Base-by-base conservation (phyloP, 2,329 filamentous ascomycete genomes). In the Geosmithia flava region DNA sequence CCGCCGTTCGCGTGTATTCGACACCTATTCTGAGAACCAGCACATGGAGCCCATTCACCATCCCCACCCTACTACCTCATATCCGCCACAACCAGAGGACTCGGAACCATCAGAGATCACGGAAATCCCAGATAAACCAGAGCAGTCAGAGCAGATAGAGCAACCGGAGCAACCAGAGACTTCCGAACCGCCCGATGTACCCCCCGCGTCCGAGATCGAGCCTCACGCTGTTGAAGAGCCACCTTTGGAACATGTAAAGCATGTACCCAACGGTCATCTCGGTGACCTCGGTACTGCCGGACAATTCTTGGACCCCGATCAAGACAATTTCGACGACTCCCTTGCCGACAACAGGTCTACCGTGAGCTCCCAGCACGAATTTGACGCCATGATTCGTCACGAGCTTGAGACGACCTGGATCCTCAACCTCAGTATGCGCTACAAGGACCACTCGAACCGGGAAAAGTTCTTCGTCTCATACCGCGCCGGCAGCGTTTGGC, bases 381-480 rank as follows among this genome's bases (percentile, higher is more conserved):
- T 44, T 72, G 52, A 71, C 74, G 3, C 72, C 47, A 71, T 79
- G 56, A 76, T 95, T 54, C 80, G 85, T 53, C 80, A 86, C 53
- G 91, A 97, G 64, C 75, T 96, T 48, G 89, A 96, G 59, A 78
- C 75, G 51, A 83, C 78, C 58, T 98, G 93, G 93, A 97, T 98
- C 51, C 72, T 98, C 55, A 98, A 98, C 60, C 75, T 97, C 51
- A 96, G 89, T 66, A 96, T 98, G 93, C 89, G 95, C 64, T 98
- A 96, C 64, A 81, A 90, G 50, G 93, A 98, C 67, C 83, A 85
- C 58, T 94, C 90, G 13, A 86, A 87, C 56, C 79, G 91, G 42
- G 93, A 98, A 64, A 98, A 98, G 64, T 97, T 97, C 70, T 98
- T 97, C 63, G 83, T 98, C 53, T 97, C 93, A 0, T 98, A 87